phyloP scores from a whole-genome alignment of 495 filamentous ascomycete genomes.

The Lasiosphaeria miniovina region DNA sequence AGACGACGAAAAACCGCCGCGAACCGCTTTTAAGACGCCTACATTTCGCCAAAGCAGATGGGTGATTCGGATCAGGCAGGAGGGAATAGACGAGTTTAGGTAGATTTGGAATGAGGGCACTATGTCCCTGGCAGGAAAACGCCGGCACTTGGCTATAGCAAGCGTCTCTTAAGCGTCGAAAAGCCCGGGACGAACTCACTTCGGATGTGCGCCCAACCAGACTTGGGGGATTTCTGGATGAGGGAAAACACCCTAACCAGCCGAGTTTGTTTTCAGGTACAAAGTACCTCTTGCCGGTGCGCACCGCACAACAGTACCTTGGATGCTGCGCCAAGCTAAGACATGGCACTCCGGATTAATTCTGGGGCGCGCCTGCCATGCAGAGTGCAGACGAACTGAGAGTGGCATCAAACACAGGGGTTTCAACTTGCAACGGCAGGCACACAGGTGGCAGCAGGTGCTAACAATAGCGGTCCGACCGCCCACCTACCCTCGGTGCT shows the following conservation, averaged over 20 bases:
- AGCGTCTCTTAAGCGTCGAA: conserved; percentile 19
- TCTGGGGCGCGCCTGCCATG: background rate
- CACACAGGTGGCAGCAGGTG: too few relatives aligned
- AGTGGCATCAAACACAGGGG: background rate
- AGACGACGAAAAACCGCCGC: background rate
- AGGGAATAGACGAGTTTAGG: background rate
- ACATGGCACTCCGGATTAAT: background rate
- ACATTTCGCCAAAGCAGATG: conserved; percentile 2
- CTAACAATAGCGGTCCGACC: too few relatives aligned
- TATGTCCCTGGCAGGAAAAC: conserved; percentile 18
- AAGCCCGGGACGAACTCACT: conserved; percentile 29
- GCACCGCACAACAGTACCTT: background rate
- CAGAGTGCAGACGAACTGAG: background rate
- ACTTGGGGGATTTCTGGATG: conserved; percentile 11
- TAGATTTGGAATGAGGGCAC: conserved; percentile 9
- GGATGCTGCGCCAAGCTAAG: background rate
- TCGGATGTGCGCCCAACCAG: conserved; percentile 17
- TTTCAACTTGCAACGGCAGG: too few relatives aligned
- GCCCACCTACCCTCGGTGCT: too few relatives aligned
- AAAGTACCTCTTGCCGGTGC: too few relatives aligned
- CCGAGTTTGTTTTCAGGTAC: conserved; percentile 17
- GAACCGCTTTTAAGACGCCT: background rate
- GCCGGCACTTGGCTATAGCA: conserved; percentile 34
- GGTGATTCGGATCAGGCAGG: conserved; percentile 10
- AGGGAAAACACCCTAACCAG: conserved; percentile 6